Percentiles rank a stretch among this genome's conserved stretches.
phyloP scores from a whole-genome alignment of 768 basidiomycete species.

The Rhodosporidiobolus odoratus region DNA sequence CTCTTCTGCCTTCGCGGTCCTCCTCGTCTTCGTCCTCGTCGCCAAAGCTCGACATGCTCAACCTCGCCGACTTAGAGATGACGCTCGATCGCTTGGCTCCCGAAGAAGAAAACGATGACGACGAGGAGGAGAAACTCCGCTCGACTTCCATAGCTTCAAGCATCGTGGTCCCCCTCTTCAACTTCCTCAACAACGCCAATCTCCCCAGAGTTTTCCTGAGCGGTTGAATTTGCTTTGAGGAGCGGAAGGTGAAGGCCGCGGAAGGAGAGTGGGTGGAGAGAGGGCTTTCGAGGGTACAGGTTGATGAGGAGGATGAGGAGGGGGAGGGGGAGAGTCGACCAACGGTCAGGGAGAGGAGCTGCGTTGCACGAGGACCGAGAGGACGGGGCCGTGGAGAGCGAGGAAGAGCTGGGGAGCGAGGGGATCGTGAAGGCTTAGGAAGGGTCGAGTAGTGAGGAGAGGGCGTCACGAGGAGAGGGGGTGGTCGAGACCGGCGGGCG shows the following conservation, averaged over 20 bases:
- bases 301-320: neutral
- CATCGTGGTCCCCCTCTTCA: neutral
- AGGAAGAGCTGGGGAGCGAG: no score
- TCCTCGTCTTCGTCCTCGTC: no score
- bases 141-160: neutral
- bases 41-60: no score
- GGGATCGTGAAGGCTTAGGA: neutral
- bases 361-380: neutral
- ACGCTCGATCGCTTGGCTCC: neutral
- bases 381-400: neutral
- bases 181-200: neutral
- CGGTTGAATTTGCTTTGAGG: neutral
- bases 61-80: neutral
- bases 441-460: neutral
- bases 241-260: neutral
- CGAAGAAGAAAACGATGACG: no score
- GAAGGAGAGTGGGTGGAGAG: neutral
- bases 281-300: neutral
- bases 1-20: no score
- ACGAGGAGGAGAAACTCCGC: no score
- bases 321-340: neutral
- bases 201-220: neutral
- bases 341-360: neutral
- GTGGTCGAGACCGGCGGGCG: neutral
- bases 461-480: neutral